Conservation (phyloP, 805 yeast genomes). For the Yarrowia keelungensis region DNA sequence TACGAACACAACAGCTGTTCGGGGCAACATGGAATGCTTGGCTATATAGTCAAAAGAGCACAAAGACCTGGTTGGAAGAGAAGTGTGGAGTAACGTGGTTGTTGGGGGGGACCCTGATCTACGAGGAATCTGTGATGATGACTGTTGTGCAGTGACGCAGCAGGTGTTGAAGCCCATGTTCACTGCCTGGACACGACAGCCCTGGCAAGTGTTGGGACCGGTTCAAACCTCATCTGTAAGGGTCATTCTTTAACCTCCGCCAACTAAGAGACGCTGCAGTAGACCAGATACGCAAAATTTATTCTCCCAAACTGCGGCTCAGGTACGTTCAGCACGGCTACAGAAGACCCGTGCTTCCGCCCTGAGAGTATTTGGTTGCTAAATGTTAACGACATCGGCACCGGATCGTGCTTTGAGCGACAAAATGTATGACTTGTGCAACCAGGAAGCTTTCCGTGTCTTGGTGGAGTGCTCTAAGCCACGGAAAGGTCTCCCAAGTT, state of each 20-base stretch:
- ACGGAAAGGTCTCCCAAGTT: not conserved
- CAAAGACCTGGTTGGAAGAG: not conserved
- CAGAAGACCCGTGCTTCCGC: conserved; percentile 35
- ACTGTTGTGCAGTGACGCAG: too few relatives aligned
- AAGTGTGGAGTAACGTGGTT: too few relatives aligned
- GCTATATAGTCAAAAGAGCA: not conserved
- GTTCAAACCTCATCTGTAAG: conserved; percentile 10
- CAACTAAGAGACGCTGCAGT: conserved; percentile 11
- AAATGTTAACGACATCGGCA: conserved; percentile 11
- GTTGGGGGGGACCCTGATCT: too few relatives aligned
- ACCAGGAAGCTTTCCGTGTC: too few relatives aligned
- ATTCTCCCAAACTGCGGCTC: conserved; percentile 33
- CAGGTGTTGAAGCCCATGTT: too few relatives aligned
- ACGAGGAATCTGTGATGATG: too few relatives aligned
- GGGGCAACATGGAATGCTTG: conserved; percentile 13
- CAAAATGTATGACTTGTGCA: not conserved
- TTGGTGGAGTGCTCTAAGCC: not conserved
- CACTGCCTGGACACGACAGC: not conserved
- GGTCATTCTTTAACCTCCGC: conserved; percentile 29
- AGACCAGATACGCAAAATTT: conserved; percentile 18
- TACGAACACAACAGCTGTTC: conserved; percentile 6
- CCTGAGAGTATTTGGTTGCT: conserved; percentile 34
- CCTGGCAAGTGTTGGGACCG: conserved; percentile 1
- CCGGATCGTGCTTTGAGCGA: not conserved
- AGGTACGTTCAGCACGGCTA: conserved; percentile 34